phyloP scores from a whole-genome alignment of 192 early-diverging fungal species.

The Phycomyces nitens region DNA sequence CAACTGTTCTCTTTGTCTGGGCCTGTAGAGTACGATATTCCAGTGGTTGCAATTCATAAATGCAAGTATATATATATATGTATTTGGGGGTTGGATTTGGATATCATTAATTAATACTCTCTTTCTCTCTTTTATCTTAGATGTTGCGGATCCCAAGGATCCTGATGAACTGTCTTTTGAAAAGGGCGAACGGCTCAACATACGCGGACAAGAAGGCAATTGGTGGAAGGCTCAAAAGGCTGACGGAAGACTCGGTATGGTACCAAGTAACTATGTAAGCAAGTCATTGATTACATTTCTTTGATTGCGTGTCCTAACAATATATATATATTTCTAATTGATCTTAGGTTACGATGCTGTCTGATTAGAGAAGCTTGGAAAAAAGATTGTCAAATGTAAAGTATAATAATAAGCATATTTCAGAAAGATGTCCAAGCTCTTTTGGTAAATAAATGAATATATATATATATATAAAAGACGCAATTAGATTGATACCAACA shows the following conservation, averaged over 20 bases:
- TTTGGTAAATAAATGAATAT: no score
- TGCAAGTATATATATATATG: slow-evolving; percentile 40
- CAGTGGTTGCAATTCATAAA: slow-evolving; percentile 67
- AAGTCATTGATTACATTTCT: no score
- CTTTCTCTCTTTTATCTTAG: slow-evolving; percentile 33
- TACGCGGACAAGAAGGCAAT: slow-evolving; percentile 89
- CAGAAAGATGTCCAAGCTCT: background rate
- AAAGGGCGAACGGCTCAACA: slow-evolving; percentile 84
- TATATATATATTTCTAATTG: no score
- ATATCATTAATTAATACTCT: background rate
- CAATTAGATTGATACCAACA: no score
- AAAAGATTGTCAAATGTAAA: no score
- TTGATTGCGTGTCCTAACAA: no score
- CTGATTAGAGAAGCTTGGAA: no score
- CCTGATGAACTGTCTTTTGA: slow-evolving; percentile 85
- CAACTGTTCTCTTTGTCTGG: background rate
- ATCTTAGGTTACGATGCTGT: no score
- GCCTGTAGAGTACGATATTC: slow-evolving; percentile 40
- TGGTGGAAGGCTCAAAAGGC: slow-evolving; percentile 94
- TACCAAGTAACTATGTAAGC: slow-evolving; percentile 79
- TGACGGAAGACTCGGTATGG: slow-evolving; percentile 82
- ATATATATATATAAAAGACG: no score
- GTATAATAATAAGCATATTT: background rate
- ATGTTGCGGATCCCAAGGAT: slow-evolving; percentile 88
- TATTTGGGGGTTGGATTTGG: no score